Conservation (phyloP, 169 alveolate genomes). For the Cryptosporidium bovis region DNA sequence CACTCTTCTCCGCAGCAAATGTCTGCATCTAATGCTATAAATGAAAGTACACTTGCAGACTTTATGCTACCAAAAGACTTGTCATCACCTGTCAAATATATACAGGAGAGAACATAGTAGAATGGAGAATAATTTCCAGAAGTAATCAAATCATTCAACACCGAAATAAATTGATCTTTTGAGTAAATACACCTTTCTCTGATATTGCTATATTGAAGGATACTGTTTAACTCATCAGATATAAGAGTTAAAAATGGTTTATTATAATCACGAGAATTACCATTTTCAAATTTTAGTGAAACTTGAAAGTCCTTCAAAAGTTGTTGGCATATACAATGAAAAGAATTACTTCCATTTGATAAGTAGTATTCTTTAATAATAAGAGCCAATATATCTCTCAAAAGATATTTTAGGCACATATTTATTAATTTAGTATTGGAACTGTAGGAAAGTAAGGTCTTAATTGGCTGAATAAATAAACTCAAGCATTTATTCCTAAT, state of each 20-base stretch:
- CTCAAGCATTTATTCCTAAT: neutral
- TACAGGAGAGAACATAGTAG: neutral
- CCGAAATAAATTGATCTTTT: neutral
- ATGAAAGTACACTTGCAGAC: constrained; percentile 5
- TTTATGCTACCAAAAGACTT: neutral
- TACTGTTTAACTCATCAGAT: neutral
- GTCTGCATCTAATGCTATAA: constrained; percentile 21
- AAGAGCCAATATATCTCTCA: constrained; percentile 27
- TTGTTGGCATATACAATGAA: constrained; percentile 15
- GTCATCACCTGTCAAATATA: constrained; percentile 6
- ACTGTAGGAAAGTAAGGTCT: constrained; percentile 25
- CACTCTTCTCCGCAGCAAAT: constrained; percentile 25
- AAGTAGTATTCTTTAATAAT: neutral
- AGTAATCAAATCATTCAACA: neutral
- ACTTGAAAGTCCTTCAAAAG: constrained; percentile 9
- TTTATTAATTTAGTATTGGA: constrained; percentile 7
- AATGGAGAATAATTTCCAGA: constrained; percentile 43
- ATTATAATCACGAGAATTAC: neutral
- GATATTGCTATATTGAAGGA: neutral
- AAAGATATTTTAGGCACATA: neutral
- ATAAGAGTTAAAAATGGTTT: constrained; percentile 18
- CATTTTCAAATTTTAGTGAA: neutral
- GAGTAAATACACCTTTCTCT: neutral
- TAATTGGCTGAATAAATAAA: constrained; percentile 9
- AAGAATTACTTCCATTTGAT: neutral